Evolutionary conservation across 169 alveolate genomes (phyloP), one percentile per base, ranked within the genome.

Genomic region (Cryptosporidium ryanae): DNA sequence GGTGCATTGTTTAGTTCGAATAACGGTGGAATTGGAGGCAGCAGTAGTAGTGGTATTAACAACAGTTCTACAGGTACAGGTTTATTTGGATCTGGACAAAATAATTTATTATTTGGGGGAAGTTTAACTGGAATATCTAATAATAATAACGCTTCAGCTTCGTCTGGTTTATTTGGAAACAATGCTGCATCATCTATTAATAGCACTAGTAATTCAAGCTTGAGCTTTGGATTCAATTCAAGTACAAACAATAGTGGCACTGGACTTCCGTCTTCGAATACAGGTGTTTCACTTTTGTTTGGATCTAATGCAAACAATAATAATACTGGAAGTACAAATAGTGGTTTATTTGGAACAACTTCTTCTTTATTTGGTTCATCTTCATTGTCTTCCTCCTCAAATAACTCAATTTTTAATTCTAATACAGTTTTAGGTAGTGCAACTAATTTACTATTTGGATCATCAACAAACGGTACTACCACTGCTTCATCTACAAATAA

Each of bases 221-320:
- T 52, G 5, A 0, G 63, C 13, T 52, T 52, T 52, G 63, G 63
- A 6, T 38, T 38, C 3, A 38, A 38, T 10, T 6, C 46, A 38
- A 38, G 8, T 38, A 38, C 46, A 38, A 38, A 38, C 8, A 38
- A 38, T 38, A 32, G 0, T 32, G 17, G 23, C 18, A 38, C 76
- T 17, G 76, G 55, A 64, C 1, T 64, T 3, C 21, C 29, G 27
- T 38, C 50, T 64, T 15, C 55, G 4, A 38, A 48, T 18, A 18
- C 76, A 32, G 27, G 50, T 31, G 15, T 29, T 7, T 64, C 66
- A 5, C 34, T 52, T 64, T 34, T 64, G 10, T 64, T 64, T 64
- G 76, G 76, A 13, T 32, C 76, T 34, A 61, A 61, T 61, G n/a
- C 55, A n/a, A 52, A 21, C 13, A 52, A 52, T 52, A 52, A 5